These are phyloP conservation scores for Periconia macrospinosa DNA, from an alignment of 2,329 filamentous ascomycete genomes.

Conservation along the genomic window DNA sequence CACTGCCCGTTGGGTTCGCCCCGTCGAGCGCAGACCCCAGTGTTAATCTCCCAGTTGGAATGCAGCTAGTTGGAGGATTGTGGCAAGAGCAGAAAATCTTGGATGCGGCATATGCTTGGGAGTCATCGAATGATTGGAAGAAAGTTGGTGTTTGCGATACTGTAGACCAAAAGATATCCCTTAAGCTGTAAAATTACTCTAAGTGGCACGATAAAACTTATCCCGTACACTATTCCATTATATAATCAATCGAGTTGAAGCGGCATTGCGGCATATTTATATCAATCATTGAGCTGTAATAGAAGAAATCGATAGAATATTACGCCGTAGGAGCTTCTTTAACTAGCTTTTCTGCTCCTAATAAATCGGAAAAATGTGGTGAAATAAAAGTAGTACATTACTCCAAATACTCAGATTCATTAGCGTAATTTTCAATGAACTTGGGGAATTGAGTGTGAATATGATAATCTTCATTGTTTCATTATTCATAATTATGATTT, in stretches of 20 bases:
- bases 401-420: too few relatives aligned
- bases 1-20: constrained; percentile 29
- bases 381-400: too few relatives aligned
- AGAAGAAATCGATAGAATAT: background rate
- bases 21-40: constrained; percentile 21
- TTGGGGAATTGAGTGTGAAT: too few relatives aligned
- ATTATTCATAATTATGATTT: too few relatives aligned
- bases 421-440: too few relatives aligned
- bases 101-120: constrained; percentile 31
- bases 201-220: background rate
- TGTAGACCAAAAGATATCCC: constrained; percentile 9
- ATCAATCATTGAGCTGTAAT: too few relatives aligned
- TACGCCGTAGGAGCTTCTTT: too few relatives aligned
- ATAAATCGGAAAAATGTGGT: too few relatives aligned
- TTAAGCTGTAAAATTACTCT: constrained; percentile 12
- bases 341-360: too few relatives aligned
- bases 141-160: constrained; percentile 1
- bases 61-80: constrained; percentile 44
- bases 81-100: constrained; percentile 42
- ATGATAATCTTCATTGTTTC: too few relatives aligned
- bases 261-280: too few relatives aligned
- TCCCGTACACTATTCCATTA: background rate
- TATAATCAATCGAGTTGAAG: too few relatives aligned
- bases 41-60: constrained; percentile 39
- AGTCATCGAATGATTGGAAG: constrained; percentile 31